Conservation (phyloP, 2,329 filamentous ascomycete species). For the Calonectria crousiana region DNA sequence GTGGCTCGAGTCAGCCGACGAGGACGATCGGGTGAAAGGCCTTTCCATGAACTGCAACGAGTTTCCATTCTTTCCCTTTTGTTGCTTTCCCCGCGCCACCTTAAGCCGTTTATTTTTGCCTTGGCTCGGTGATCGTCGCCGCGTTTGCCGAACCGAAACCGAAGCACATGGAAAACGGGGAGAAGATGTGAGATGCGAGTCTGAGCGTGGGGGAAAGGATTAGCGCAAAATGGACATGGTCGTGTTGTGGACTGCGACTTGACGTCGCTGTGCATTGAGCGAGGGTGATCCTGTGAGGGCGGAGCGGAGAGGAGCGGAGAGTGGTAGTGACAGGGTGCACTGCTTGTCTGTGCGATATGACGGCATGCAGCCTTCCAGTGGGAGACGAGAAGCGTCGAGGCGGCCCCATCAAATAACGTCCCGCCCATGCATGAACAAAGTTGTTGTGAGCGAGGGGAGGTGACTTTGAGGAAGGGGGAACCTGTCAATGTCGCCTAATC, state of each 20-base stretch:
- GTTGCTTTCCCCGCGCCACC: not conserved
- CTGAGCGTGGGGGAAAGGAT: slow-evolving; percentile 2
- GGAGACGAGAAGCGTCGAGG: not conserved
- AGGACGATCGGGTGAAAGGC: not conserved
- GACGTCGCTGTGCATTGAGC: slow-evolving; percentile 16
- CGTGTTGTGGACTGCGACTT: slow-evolving; percentile 6
- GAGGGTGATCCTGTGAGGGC: not conserved
- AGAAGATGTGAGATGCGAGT: not conserved
- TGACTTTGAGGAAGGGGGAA: not conserved
- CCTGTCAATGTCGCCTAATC: slow-evolving; percentile 8
- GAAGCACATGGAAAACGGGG: slow-evolving; percentile 2
- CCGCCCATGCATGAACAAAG: slow-evolving; percentile 12
- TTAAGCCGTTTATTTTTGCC: not conserved
- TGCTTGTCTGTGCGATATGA: slow-evolving; percentile 1
- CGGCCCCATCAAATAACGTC: slow-evolving; percentile 13
- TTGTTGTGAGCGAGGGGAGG: slow-evolving; percentile 2
- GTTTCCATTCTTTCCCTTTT: not conserved
- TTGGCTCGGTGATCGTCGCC: not conserved
- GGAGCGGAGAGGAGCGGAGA: slow-evolving; percentile 14
- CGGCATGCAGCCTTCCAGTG: not conserved
- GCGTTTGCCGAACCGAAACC: slow-evolving; percentile 11
- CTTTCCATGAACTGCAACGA: not conserved
- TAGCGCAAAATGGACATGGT: not conserved
- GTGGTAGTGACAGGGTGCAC: slow-evolving; percentile 4
- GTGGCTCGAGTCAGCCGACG: not conserved